Conservation (phyloP, 148 eudicot species). For the Suaeda aralocaspica region DNA sequence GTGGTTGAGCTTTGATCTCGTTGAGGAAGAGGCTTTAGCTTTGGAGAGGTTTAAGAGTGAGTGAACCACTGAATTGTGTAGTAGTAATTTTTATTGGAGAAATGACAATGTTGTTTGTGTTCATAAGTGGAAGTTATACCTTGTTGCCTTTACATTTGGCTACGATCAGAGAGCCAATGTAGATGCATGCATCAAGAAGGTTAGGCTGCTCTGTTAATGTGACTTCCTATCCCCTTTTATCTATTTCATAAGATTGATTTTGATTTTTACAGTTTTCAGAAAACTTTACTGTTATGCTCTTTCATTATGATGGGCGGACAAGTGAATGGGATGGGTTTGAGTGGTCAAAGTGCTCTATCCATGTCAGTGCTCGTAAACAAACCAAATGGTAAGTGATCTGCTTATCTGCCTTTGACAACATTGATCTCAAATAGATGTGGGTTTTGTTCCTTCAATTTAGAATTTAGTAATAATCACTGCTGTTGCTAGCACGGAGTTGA, state of each 20-base stretch:
- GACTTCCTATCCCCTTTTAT: not conserved
- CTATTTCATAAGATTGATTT: conserved; percentile 16
- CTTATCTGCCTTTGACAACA: too few species aligned
- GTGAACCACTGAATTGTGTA: not conserved
- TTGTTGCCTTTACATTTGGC: conserved; percentile 82
- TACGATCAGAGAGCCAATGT: conserved; percentile 60
- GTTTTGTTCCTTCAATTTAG: too few species aligned
- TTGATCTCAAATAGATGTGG: too few species aligned
- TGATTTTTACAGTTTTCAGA: conserved; percentile 61
- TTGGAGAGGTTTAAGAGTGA: not conserved
- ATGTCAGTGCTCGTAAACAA: conserved; percentile 72
- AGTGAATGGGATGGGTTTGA: conserved; percentile 89
- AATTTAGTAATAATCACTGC: too few species aligned
- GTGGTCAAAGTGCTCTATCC: conserved; percentile 83
- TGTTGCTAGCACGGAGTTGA: too few species aligned
- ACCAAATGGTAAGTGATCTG: conserved; percentile 63
- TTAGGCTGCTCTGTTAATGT: conserved; percentile 12
- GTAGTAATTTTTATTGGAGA: not conserved
- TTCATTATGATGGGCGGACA: conserved; percentile 81
- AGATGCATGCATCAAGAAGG: conserved; percentile 79
- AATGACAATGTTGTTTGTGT: not conserved
- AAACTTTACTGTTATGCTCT: conserved; percentile 63
- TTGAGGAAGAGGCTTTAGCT: not conserved
- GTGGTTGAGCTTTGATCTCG: conserved; percentile 10
- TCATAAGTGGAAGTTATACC: conserved; percentile 30